These are phyloP conservation scores for Gossypium ekmanianum DNA, from an alignment of 345 rosid genomes.

Conservation along the genomic window DNA sequence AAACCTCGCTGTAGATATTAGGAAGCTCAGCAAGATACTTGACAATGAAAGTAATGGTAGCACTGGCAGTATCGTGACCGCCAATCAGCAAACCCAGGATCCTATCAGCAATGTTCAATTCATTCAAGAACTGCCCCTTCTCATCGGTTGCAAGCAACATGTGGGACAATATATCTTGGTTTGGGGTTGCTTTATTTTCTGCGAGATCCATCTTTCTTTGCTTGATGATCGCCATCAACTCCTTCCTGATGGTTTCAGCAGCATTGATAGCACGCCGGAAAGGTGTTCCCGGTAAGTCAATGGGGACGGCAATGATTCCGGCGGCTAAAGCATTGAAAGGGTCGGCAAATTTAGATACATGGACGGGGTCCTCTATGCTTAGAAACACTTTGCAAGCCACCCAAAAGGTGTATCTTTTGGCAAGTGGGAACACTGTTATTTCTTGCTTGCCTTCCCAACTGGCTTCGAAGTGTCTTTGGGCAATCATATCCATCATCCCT, in stretches of 20 bases:
- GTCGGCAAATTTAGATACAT: conserved; percentile 15
- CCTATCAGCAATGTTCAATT: conserved; percentile 28
- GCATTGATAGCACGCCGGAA: conserved; percentile 29
- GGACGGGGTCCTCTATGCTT: conserved; percentile 28
- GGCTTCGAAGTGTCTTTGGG: conserved; percentile 25
- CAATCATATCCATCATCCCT: conserved; percentile 31
- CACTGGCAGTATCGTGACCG: conserved; percentile 38
- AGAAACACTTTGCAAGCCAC: conserved; percentile 39
- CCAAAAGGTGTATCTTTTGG: conserved; percentile 33
- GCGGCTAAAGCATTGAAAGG: conserved; percentile 16
- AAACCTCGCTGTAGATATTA: conserved; percentile 27
- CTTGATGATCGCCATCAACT: conserved; percentile 17
- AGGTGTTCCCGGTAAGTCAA: conserved; percentile 31
- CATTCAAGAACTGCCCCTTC: conserved; percentile 10
- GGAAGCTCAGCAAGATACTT: conserved; percentile 33
- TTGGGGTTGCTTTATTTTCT: conserved; percentile 2
- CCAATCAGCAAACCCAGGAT: conserved; percentile 31
- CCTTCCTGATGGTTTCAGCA: conserved; percentile 19
- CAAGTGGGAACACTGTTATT: conserved; percentile 29
- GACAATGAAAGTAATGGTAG: conserved; percentile 28
- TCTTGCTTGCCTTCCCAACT: conserved; percentile 33
- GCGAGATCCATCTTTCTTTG: conserved; percentile 24
- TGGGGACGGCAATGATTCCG: conserved; percentile 25
- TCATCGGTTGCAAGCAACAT: conserved; percentile 25
- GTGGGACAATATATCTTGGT: conserved; percentile 29